Evolutionary conservation across 1,139 yeast genomes (phyloP), one percentile per base, ranked within the genome.

Genomic region (Yarrowia galli): DNA sequence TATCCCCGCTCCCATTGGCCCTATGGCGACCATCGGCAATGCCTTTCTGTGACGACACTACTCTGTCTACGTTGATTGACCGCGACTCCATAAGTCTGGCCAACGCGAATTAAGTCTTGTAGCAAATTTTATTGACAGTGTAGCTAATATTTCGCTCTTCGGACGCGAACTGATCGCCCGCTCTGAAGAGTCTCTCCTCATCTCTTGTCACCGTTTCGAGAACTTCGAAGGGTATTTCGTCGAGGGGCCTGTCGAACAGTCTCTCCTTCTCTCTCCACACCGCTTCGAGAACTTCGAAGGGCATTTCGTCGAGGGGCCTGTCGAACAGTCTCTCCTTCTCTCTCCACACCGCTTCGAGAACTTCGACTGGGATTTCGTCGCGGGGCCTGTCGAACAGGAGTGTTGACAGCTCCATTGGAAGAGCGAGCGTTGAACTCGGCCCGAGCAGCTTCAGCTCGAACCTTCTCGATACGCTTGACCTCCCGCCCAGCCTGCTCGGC

Each of bases 1-100:
- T 85, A 88, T 95, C 87, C 98, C 98, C 66, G 91, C 88, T 74
- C 98, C 98, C 72, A 89, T 93, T 75, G 98, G 98, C 69, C 98
- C 97, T 73, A 81, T 95, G 81, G 97, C 98, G 70, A 93, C 95
- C 76, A 83, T 95, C 74, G 99, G 99, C 77, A 99, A 95, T 78
- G 96, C 98, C 20, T 95, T 95, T 89, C 86, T 95, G 81, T 91
- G 99, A 84, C 89, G 84, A 78, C 93, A 88, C 83, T 95, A 95
- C 85, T 91, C 98, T 46, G 86, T 95, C 74, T 95, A 95, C 80
- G n/a, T n/a, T n/a, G 98, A 95, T 92, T 76, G 92, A 91, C 77
- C 87, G 88, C 79, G 84, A 92, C 78, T 95, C 97, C 66, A 97
- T 95, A 75, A 98, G 98, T 75, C 88, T 95, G 79, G 99, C 98